Conservation (phyloP, 331 rosid species). For the Stylosanthes scabra region DNA sequence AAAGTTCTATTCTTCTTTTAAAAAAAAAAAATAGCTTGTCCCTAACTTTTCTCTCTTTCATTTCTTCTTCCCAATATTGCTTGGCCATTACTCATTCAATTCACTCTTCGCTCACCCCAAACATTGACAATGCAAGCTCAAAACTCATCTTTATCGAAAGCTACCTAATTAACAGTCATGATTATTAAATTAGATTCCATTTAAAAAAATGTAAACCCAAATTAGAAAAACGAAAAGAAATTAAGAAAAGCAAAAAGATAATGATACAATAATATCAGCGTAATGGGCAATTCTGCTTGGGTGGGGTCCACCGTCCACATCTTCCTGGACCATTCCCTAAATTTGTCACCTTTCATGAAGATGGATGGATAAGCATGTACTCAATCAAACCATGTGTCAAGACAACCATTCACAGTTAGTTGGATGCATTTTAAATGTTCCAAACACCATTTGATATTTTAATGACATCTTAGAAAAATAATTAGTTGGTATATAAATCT, state of each 20-base stretch:
- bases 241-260: background rate
- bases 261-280: slow-evolving; percentile 10
- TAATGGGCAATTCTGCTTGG: slow-evolving; percentile 34
- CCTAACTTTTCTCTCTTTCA: background rate
- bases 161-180: slow-evolving; percentile 11
- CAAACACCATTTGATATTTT: too few relatives aligned
- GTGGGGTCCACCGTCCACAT: slow-evolving; percentile 45
- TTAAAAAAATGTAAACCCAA: background rate
- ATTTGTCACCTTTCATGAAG: slow-evolving; percentile 41
- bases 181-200: slow-evolving; percentile 22
- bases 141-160: slow-evolving; percentile 37
- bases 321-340: slow-evolving; percentile 19
- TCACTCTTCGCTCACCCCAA: too few relatives aligned
- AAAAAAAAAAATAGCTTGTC: slow-evolving; percentile 4
- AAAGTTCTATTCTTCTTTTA: too few relatives aligned
- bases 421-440: too few relatives aligned
- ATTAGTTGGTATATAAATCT: too few relatives aligned
- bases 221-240: slow-evolving; percentile 35
- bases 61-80: background rate
- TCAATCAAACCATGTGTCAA: slow-evolving; percentile 21
- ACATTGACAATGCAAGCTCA: background rate
- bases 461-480: too few relatives aligned
- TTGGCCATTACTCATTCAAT: slow-evolving; percentile 1
- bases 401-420: background rate
- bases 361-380: slow-evolving; percentile 50